Percentiles rank a stretch among this genome's conserved stretches.
Evolutionary conservation across 768 basidiomycete genomes (phyloP).

Genomic region (Boletus speciosus): DNA sequence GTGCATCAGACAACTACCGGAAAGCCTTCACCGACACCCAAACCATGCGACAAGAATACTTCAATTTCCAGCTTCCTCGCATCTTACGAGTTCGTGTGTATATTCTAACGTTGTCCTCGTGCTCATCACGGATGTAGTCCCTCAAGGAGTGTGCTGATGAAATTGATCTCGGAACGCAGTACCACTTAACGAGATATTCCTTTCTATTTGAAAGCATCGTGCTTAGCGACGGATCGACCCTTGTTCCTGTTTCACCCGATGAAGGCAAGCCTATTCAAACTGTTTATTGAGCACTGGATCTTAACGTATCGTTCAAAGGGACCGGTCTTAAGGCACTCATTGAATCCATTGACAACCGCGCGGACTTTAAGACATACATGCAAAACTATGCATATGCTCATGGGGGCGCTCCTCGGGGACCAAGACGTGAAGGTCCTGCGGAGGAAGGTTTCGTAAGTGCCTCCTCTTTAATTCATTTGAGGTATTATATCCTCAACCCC

Average conservation of each 20-base stretch:
- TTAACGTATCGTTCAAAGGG: conserved; percentile 31
- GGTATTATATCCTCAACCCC: conserved; percentile 1
- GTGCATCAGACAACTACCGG: conserved; percentile 82
- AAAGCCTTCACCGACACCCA: conserved; percentile 91
- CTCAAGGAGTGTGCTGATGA: conserved; percentile 96
- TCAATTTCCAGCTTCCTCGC: conserved; percentile 93
- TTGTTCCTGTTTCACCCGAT: conserved; percentile 69
- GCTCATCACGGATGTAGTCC: conserved; percentile 44
- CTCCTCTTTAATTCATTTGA: conserved; percentile 1
- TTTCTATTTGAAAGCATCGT: conserved; percentile 92
- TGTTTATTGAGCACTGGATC: neutral
- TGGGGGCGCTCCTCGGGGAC: conserved; percentile 63
- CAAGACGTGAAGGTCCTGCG: conserved; percentile 80
- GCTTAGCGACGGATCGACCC: conserved; percentile 80
- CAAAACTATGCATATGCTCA: conserved; percentile 94
- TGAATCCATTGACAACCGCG: conserved; percentile 90
- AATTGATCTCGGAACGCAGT: conserved; percentile 96
- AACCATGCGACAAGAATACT: conserved; percentile 91
- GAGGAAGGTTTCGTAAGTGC: conserved; percentile 92
- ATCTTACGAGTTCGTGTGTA: conserved; percentile 75
- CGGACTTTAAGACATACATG: conserved; percentile 96
- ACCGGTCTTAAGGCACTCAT: conserved; percentile 81
- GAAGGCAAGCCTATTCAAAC: conserved; percentile 49
- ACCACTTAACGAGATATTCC: conserved; percentile 91
- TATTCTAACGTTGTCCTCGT: neutral